Conservation (phyloP, 495 filamentous ascomycete species). For the Parmelia sp. region DNA sequence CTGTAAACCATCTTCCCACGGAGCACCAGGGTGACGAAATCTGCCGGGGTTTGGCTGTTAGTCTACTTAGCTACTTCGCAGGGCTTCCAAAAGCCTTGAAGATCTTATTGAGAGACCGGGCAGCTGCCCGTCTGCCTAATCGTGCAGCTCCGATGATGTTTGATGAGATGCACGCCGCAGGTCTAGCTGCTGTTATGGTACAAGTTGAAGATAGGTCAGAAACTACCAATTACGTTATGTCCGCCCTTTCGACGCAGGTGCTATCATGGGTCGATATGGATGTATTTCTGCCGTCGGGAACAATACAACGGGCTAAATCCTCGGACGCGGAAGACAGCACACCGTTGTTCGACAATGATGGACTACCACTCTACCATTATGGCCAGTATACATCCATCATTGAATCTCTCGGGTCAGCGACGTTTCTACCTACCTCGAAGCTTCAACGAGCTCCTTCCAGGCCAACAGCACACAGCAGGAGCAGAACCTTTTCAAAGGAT, state of each 20-base stretch:
- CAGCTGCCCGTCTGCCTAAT: conserved; percentile 20
- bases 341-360: conserved; percentile 53
- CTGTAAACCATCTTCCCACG: conserved; percentile 83
- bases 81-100: conserved; percentile 76
- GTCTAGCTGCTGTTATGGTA: conserved; percentile 75
- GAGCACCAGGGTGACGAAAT: conserved; percentile 92
- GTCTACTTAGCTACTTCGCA: conserved; percentile 84
- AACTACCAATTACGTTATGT: conserved; percentile 61
- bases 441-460: conserved; percentile 81
- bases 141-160: conserved; percentile 60
- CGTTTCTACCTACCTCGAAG: conserved; percentile 83
- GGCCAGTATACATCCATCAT: conserved; percentile 67
- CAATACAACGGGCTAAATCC: conserved; percentile 55
- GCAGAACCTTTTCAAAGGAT: conserved; percentile 63
- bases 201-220: conserved; percentile 68
- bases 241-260: conserved; percentile 68
- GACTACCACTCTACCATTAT: conserved; percentile 59
- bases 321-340: conserved; percentile 47
- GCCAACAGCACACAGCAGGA: conserved; percentile 68
- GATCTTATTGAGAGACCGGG: conserved; percentile 41
- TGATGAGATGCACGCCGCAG: conserved; percentile 85
- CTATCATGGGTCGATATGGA: conserved; percentile 83
- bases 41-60: conserved; percentile 81
- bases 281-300: conserved; percentile 69
- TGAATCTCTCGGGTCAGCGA: conserved; percentile 67